Percentiles rank a stretch among this genome's conserved stretches.
These are phyloP conservation scores for Coffea eugenioides DNA, from an alignment of 257 asterid species.

Conservation along the genomic window DNA sequence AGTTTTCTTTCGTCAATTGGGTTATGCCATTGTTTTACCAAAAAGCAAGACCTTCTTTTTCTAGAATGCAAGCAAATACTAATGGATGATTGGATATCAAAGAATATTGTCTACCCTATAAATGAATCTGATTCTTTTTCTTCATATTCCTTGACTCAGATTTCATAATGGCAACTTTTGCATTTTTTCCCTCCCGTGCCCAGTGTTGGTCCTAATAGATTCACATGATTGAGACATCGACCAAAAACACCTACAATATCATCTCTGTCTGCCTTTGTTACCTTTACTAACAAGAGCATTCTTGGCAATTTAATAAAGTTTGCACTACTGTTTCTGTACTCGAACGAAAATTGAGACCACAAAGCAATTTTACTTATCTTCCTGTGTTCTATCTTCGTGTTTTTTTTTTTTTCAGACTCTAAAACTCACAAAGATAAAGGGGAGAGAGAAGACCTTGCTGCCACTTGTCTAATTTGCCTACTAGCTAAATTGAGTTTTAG, in stretches of 20 bases:
- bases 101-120: not conserved
- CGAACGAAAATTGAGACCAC: not conserved
- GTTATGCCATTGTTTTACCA: too few relatives aligned
- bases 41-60: not conserved
- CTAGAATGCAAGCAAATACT: constrained; percentile 4
- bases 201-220: constrained; percentile 16
- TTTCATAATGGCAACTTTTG: not conserved
- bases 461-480: too few relatives aligned
- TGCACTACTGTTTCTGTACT: not conserved
- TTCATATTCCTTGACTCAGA: constrained; percentile 6
- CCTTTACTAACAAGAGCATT: not conserved
- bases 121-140: constrained; percentile 15
- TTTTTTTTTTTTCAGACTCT: too few relatives aligned
- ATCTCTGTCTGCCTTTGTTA: not conserved
- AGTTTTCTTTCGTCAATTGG: too few relatives aligned
- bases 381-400: too few relatives aligned
- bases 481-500: too few relatives aligned
- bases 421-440: too few relatives aligned
- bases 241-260: not conserved
- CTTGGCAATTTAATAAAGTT: not conserved
- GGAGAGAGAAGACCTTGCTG: too few relatives aligned
- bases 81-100: not conserved
- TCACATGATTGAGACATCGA: constrained; percentile 6
- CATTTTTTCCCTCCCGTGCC: not conserved
- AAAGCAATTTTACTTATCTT: not conserved